phyloP scores from a whole-genome alignment of 495 filamentous ascomycete genomes.

The Penicillium argentinense region DNA sequence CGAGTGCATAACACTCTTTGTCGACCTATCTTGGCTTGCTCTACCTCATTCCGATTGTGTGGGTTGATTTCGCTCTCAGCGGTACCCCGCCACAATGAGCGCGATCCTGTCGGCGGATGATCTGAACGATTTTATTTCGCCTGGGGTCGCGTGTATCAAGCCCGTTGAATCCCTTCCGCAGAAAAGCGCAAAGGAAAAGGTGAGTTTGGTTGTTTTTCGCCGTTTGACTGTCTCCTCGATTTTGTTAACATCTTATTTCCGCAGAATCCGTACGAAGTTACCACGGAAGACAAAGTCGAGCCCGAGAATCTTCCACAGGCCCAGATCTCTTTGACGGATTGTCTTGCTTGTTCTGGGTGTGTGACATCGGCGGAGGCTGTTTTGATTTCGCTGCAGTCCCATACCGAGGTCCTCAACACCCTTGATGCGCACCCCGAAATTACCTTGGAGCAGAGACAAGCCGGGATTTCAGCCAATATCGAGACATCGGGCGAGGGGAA shows the following conservation, averaged over 20 bases:
- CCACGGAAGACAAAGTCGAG: slow-evolving; percentile 78
- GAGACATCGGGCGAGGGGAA: slow-evolving; percentile 51
- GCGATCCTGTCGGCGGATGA: slow-evolving; percentile 96
- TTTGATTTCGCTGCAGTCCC: slow-evolving; percentile 87
- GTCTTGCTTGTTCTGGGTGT: slow-evolving; percentile 95
- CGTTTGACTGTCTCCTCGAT: neutral
- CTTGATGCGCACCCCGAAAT: slow-evolving; percentile 66
- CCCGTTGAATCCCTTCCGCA: slow-evolving; percentile 86
- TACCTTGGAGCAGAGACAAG: slow-evolving; percentile 23
- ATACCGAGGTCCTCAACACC: slow-evolving; percentile 81
- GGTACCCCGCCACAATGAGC: slow-evolving; percentile 63
- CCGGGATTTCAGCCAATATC: slow-evolving; percentile 21
- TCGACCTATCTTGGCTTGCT: too few species aligned
- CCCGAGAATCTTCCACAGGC: slow-evolving; percentile 61
- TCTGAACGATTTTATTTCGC: slow-evolving; percentile 97
- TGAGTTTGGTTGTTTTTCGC: slow-evolving; percentile 19
- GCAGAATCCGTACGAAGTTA: slow-evolving; percentile 79
- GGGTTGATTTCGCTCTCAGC: slow-evolving; percentile 8
- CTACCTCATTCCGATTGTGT: slow-evolving; percentile 9
- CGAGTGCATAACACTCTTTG: too few species aligned
- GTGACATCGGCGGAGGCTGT: slow-evolving; percentile 97
- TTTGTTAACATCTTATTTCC: slow-evolving; percentile 9
- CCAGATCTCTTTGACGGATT: slow-evolving; percentile 95
- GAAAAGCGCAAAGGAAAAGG: slow-evolving; percentile 38
- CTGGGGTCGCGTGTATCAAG: slow-evolving; percentile 97